phyloP scores from a whole-genome alignment of 768 basidiomycete species.

The Pisolithus albus region DNA sequence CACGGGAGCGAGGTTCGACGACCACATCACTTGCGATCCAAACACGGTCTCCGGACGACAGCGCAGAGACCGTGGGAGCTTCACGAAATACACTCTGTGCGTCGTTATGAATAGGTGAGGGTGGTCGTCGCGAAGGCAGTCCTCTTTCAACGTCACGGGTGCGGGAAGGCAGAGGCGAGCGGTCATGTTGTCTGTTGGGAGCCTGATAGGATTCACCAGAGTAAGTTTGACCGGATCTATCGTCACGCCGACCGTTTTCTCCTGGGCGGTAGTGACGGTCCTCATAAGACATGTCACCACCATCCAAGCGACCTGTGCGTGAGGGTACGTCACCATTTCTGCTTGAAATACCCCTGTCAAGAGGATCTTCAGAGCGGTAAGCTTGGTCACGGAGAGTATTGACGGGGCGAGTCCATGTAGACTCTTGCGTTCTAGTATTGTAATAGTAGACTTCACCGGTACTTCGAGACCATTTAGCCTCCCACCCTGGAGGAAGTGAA shows the following conservation, averaged over 20 bases:
- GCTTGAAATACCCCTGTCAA: slow-evolving; percentile 19
- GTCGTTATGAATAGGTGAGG: slow-evolving; percentile 19
- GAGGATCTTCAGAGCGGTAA: slow-evolving; percentile 21
- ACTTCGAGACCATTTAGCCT: slow-evolving; percentile 45
- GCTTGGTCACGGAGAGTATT: slow-evolving; percentile 23
- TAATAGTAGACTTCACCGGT: slow-evolving; percentile 50
- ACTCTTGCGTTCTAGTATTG: slow-evolving; percentile 47
- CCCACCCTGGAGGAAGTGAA: slow-evolving; percentile 54
- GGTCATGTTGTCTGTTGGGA: slow-evolving; percentile 13
- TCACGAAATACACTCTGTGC: slow-evolving; percentile 16
- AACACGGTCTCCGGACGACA: slow-evolving; percentile 20
- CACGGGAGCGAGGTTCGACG: slow-evolving; percentile 8
- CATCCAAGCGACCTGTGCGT: slow-evolving; percentile 26
- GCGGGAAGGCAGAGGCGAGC: slow-evolving; percentile 18
- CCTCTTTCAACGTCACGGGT: slow-evolving; percentile 19
- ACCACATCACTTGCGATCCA: slow-evolving; percentile 13
- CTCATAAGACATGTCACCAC: slow-evolving; percentile 39
- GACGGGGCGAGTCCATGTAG: slow-evolving; percentile 53
- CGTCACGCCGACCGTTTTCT: slow-evolving; percentile 22
- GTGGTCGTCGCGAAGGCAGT: slow-evolving; percentile 16
- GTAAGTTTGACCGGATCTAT: slow-evolving; percentile 19
- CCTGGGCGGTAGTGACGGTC: slow-evolving; percentile 64
- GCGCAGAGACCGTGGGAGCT: slow-evolving; percentile 8
- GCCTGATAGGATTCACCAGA: slow-evolving; percentile 24
- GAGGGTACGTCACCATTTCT: slow-evolving; percentile 19